phyloP scores from a whole-genome alignment of 805 yeast genomes.

The Saturnispora zaruensis region DNA sequence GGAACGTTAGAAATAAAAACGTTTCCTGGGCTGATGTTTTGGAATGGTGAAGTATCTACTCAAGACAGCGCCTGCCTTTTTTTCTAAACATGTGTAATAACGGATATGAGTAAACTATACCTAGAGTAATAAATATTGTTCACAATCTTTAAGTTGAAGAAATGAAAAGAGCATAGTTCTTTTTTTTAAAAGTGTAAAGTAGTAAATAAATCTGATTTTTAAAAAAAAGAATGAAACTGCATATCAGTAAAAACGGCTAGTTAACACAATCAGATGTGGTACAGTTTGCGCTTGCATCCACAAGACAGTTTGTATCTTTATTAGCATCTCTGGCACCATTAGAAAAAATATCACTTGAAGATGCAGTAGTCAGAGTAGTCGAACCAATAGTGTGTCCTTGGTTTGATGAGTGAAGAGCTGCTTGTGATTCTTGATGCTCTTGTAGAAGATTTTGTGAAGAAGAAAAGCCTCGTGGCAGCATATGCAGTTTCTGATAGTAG shows the following conservation, averaged over 20 bases:
- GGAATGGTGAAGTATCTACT: slow-evolving; percentile 22
- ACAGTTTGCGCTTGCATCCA: slow-evolving; percentile 47
- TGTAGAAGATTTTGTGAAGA: slow-evolving; percentile 14
- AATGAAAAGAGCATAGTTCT: background rate
- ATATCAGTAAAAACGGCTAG: slow-evolving; percentile 20
- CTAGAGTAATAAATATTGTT: background rate
- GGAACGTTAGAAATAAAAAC: slow-evolving; percentile 10
- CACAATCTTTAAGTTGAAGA: background rate
- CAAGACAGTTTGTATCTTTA: slow-evolving; percentile 34
- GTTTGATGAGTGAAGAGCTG: background rate
- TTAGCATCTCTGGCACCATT: slow-evolving; percentile 20
- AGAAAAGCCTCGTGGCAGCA: slow-evolving; percentile 26
- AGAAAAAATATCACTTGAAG: slow-evolving; percentile 8
- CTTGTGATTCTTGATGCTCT: background rate
- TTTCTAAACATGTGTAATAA: background rate
- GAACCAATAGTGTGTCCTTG: background rate
- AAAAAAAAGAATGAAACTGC: background rate
- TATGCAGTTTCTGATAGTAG: slow-evolving; percentile 25
- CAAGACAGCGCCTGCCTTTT: background rate
- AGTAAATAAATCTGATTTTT: background rate
- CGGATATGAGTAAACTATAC: background rate
- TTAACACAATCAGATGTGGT: slow-evolving; percentile 37
- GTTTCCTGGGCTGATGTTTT: slow-evolving; percentile 27
- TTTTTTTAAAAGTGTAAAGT: background rate
- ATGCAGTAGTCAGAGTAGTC: background rate